These are phyloP conservation scores for Phanerochaete carnosa DNA, from an alignment of 768 basidiomycete species.

Conservation along the genomic window DNA sequence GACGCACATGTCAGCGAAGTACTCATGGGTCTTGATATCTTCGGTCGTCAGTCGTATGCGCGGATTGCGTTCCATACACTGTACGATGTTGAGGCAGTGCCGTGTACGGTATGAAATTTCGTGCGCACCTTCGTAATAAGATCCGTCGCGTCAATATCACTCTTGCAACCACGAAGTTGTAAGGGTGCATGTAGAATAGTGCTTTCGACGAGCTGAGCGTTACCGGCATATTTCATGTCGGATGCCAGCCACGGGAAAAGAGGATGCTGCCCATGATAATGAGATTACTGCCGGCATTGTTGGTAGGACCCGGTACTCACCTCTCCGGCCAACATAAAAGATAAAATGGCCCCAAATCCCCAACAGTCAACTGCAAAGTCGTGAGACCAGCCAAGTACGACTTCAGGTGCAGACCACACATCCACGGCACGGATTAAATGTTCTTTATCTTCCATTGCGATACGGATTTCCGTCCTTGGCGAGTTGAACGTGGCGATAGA, in stretches of 20 bases:
- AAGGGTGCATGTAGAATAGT: slow-evolving; percentile 33
- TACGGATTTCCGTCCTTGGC: slow-evolving; percentile 4
- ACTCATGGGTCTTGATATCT: slow-evolving; percentile 43
- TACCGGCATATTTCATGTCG: slow-evolving; percentile 8
- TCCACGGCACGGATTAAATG: neutral
- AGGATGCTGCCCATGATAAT: slow-evolving; percentile 34
- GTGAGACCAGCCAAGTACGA: slow-evolving; percentile 52
- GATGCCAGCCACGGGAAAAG: slow-evolving; percentile 23
- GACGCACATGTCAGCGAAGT: slow-evolving; percentile 48
- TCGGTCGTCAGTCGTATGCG: slow-evolving; percentile 38
- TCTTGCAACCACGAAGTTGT: slow-evolving; percentile 20
- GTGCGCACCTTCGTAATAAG: slow-evolving; percentile 43
- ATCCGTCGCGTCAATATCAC: slow-evolving; percentile 32
- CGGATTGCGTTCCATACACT: slow-evolving; percentile 61
- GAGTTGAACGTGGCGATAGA: slow-evolving; percentile 17
- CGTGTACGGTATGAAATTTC: neutral
- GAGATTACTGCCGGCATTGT: neutral
- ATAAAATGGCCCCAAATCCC: slow-evolving; percentile 50
- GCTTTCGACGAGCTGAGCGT: slow-evolving; percentile 28
- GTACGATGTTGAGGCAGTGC: neutral
- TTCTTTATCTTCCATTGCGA: neutral
- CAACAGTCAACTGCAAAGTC: slow-evolving; percentile 54
- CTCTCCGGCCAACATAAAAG: slow-evolving; percentile 45
- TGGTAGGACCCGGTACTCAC: slow-evolving; percentile 30
- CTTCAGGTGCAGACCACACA: slow-evolving; percentile 42